Evolutionary conservation across 352 stramenopile species (phyloP), one percentile per base, ranked within the genome.

Genomic region (Phytophthora fragariaefolia): DNA sequence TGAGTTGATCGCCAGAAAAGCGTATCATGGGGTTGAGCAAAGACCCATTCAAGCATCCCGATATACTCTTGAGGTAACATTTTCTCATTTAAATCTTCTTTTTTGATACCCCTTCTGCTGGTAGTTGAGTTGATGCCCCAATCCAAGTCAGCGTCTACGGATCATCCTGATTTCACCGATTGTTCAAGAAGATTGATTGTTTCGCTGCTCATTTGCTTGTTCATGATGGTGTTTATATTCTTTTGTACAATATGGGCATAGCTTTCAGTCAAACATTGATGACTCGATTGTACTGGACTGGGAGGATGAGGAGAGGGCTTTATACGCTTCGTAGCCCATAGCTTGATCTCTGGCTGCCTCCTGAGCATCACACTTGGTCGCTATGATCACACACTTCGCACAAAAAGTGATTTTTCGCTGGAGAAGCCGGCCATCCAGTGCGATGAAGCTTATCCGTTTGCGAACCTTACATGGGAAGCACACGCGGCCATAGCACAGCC

Each of bases 381-480:
- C 68, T 27, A 62, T 54, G 38, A 48, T 73, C 45, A 83, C 58
- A 48, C 76, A 83, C 43, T 67, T 70, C 4, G 58, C 43, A 23
- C 76, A 80, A 43, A 81, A 79, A 6, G 63, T 46, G 18, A 80
- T 52, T 26, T 76, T 73, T 9, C 69, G 70, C 26, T 80, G 73
- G 10, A 67, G 13, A 23, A 83, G 50, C 4, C 63, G 34, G 0
- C 63, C 55, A 22, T 76, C 67, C 24, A 69, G 27, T 23, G 59
- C 34, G 57, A 80, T 71, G 34, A 76, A 78, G 27, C 61, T 72
- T 38, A 80, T 59, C 18, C 56, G 66, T 45, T 58, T 73, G 38
- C 65, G 64, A 24, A 74, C 49, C 4, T 69, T 69, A n/a, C 65
- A 76, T 5, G 58, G 47, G 7, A 51, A 52, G 9, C 69, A 80